Evolutionary conservation across 1,284 basidiomycete species (phyloP).

Genomic region (Austropuccinia psidii): DNA sequence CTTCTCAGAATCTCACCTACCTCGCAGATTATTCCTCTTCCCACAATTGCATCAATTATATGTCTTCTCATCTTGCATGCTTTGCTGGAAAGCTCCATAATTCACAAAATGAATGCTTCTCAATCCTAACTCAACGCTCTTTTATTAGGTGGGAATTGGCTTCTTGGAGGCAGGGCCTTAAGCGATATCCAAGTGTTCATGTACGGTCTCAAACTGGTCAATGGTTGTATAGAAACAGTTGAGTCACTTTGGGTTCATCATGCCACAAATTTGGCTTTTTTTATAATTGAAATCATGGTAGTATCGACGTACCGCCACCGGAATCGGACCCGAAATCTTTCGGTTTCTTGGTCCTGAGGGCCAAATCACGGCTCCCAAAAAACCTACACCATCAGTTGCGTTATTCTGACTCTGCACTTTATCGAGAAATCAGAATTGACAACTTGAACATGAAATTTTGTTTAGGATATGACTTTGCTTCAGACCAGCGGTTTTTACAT

Average conservation of each 20-base stretch:
- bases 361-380: background rate
- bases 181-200: background rate
- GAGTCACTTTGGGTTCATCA: no score
- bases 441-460: no score
- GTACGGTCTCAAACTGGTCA: conserved; percentile 14
- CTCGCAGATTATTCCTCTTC: no score
- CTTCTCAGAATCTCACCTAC: no score
- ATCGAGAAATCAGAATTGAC: background rate
- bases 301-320: conserved; percentile 27
- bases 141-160: conserved; percentile 36
- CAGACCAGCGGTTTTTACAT: conserved; percentile 19
- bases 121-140: no score
- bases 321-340: conserved; percentile 30
- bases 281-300: background rate
- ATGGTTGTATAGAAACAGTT: conserved; percentile 23
- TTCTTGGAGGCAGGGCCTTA: conserved; percentile 21
- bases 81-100: no score
- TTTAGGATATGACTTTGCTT: conserved; percentile 9
- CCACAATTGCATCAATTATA: no score
- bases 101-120: no score
- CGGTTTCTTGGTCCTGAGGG: conserved; percentile 10
- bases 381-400: conserved; percentile 7
- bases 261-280: background rate
- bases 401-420: background rate
- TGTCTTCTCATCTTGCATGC: no score